Evolutionary conservation across 148 eudicot genomes (phyloP).

Genomic region (Fagopyrum homotropicum): DNA sequence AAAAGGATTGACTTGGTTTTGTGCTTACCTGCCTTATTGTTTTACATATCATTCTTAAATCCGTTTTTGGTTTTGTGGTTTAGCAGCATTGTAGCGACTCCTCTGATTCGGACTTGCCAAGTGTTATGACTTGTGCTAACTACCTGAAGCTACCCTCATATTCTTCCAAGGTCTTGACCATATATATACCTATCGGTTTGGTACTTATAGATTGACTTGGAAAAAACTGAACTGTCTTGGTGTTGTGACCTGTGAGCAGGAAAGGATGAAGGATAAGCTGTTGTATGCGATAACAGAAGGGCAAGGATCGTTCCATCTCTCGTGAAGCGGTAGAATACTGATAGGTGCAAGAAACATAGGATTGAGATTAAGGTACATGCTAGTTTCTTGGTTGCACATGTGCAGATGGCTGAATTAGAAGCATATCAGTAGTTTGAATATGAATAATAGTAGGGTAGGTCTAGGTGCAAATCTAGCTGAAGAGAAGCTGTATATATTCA

Average conservation of each 20-base stretch:
- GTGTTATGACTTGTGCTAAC: constrained; percentile 99
- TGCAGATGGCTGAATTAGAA: too few relatives aligned
- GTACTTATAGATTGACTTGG: neutral
- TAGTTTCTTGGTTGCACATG: too few relatives aligned
- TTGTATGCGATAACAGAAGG: constrained; percentile 91
- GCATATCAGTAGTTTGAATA: too few relatives aligned
- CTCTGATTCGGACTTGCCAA: constrained; percentile 87
- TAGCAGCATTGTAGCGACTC: constrained; percentile 26
- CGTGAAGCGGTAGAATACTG: neutral
- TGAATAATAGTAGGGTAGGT: neutral
- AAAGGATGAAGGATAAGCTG: constrained; percentile 79
- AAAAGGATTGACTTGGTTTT: neutral
- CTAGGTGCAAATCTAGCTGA: neutral
- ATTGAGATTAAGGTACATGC: too few relatives aligned
- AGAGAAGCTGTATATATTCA: neutral
- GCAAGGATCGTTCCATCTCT: constrained; percentile 62
- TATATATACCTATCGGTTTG: neutral
- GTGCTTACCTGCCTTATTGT: neutral
- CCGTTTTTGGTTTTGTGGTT: neutral
- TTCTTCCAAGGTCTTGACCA: constrained; percentile 60
- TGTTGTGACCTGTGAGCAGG: constrained; percentile 36
- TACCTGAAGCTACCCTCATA: constrained; percentile 97
- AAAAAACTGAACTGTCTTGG: neutral
- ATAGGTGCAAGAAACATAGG: neutral
- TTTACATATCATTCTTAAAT: neutral